Evolutionary conservation across 371 early-diverging fungal genomes (phyloP).

Genomic region (Syncephalastrum racemosum): DNA sequence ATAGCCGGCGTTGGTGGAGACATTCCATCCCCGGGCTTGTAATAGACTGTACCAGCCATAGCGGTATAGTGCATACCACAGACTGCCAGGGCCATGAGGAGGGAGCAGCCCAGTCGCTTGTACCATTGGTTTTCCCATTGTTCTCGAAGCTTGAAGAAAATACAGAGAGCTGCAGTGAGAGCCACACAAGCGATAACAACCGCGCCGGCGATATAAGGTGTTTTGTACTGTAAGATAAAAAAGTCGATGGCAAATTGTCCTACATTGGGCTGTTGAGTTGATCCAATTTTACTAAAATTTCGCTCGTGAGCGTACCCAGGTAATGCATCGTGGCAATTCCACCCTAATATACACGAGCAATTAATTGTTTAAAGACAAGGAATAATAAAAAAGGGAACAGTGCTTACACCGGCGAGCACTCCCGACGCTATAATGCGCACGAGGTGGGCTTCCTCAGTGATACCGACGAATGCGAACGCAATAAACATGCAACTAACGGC

Average conservation of each 20-base stretch:
- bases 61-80: conserved; percentile 48
- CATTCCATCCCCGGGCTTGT: conserved; percentile 8
- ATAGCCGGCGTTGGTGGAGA: conserved; percentile 25
- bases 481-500: conserved; percentile 35
- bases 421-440: conserved; percentile 33
- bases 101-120: conserved; percentile 36
- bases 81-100: conserved; percentile 38
- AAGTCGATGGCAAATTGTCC: conserved; percentile 38
- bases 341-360: conserved; percentile 14
- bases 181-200: conserved; percentile 31
- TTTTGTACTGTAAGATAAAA: conserved; percentile 21
- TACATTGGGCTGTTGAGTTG: conserved; percentile 4
- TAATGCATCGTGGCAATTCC: conserved; percentile 41
- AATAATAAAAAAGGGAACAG: neutral
- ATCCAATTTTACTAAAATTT: neutral
- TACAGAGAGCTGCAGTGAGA: conserved; percentile 30
- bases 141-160: conserved; percentile 41
- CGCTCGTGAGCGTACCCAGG: conserved; percentile 22
- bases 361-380: too few species aligned
- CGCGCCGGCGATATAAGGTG: conserved; percentile 24
- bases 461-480: conserved; percentile 36
- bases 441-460: conserved; percentile 31
- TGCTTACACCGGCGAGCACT: conserved; percentile 33
- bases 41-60: conserved; percentile 35
- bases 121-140: conserved; percentile 43